Percentiles rank a stretch among this genome's conserved stretches.
These are phyloP conservation scores for Vitis rupestris DNA, from an alignment of 164 flowering plant species.

Conservation along the genomic window DNA sequence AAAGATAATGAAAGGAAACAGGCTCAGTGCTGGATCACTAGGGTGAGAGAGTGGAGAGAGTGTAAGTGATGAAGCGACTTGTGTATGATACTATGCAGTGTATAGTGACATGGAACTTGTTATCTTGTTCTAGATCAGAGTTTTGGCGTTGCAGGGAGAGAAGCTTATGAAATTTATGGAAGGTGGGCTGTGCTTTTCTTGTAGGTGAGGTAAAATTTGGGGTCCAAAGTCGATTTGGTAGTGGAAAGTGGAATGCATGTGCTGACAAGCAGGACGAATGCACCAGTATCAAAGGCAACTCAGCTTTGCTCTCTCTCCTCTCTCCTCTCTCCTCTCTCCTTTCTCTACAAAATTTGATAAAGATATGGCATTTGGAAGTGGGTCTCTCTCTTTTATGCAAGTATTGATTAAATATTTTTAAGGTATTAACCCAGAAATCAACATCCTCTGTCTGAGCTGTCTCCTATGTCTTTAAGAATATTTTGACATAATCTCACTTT, in stretches of 20 bases:
- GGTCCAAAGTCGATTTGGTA: constrained; percentile 76
- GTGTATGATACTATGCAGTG: neutral
- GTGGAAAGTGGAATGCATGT: constrained; percentile 96
- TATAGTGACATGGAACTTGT: neutral
- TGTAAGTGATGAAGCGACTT: neutral
- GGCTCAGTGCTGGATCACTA: neutral
- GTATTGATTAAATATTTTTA: neutral
- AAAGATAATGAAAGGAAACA: neutral
- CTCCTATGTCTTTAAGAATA: neutral
- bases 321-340: constrained; percentile 13
- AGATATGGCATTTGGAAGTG: constrained; percentile 25
- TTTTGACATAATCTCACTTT: constrained; percentile 6
- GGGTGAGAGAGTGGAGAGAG: too few relatives aligned
- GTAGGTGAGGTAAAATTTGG: constrained; percentile 58
- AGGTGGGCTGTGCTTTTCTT: constrained; percentile 73
- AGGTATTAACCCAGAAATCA: constrained; percentile 9
- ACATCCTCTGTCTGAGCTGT: neutral
- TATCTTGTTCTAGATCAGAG: constrained; percentile 1
- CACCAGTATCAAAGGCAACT: constrained; percentile 64
- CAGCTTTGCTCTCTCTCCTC: constrained; percentile 50
- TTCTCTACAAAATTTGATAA: constrained; percentile 7
- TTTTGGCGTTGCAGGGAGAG: constrained; percentile 13
- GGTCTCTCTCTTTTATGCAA: constrained; percentile 40
- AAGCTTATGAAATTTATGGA: constrained; percentile 26
- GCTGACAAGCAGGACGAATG: constrained; percentile 68